Percentiles rank a stretch among this genome's conserved stretches.
These are phyloP conservation scores for Harrya chromipes DNA, from an alignment of 768 basidiomycete species.

Conservation along the genomic window DNA sequence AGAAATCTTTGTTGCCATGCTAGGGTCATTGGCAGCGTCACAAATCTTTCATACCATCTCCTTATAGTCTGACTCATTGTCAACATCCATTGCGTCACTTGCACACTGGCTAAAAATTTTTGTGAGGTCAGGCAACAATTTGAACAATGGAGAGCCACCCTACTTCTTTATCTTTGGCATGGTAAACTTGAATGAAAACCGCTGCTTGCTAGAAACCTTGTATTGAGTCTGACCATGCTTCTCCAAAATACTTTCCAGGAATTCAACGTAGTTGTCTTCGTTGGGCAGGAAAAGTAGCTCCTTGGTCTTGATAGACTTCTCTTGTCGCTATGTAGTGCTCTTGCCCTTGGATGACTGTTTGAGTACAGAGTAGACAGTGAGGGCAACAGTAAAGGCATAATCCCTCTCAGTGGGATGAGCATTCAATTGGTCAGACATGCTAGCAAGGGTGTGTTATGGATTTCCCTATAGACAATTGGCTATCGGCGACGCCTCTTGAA, in stretches of 20 bases:
- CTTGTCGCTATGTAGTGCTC: neutral
- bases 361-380: neutral
- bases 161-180: slow-evolving; percentile 1
- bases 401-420: slow-evolving; percentile 32
- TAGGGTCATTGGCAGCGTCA: neutral
- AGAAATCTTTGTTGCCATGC: neutral
- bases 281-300: neutral
- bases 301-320: neutral
- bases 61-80: neutral
- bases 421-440: neutral
- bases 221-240: slow-evolving; percentile 2
- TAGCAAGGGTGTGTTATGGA: neutral
- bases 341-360: neutral
- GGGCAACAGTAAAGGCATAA: neutral
- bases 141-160: too few relatives aligned
- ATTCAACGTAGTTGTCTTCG: slow-evolving; percentile 24
- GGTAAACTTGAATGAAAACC: neutral
- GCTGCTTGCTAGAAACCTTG: neutral
- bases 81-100: neutral
- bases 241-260: slow-evolving; percentile 4
- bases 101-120: neutral
- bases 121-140: too few relatives aligned
- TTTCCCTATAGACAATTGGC: too few relatives aligned
- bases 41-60: neutral
- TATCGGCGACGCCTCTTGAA: too few relatives aligned